Evolutionary conservation across 176 grass and related monocot species (phyloP).

Genomic region (Lolium multiflorum): DNA sequence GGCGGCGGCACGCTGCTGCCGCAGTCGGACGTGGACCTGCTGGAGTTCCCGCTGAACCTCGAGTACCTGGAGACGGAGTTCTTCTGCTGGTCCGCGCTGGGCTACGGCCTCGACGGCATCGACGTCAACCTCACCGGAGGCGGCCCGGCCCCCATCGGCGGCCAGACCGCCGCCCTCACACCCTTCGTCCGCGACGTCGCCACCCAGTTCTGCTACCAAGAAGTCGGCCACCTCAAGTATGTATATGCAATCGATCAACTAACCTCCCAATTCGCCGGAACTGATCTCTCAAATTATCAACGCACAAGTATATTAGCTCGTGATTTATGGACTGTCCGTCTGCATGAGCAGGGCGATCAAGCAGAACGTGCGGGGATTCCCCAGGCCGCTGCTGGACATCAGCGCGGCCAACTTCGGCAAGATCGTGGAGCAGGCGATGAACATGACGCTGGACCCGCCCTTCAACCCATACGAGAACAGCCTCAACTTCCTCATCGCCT

Average conservation of each 20-base stretch:
- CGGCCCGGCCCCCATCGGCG: conserved; percentile 69
- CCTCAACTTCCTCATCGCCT: conserved; percentile 85
- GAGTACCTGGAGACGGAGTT: conserved; percentile 89
- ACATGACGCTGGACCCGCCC: conserved; percentile 67
- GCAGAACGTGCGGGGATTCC: conserved; percentile 69
- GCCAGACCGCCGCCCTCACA: conserved; percentile 57
- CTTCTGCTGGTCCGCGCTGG: conserved; percentile 81
- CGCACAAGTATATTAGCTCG: neutral
- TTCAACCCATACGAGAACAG: conserved; percentile 89
- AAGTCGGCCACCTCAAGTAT: conserved; percentile 89
- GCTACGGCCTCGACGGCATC: conserved; percentile 66
- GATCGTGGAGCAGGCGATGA: conserved; percentile 70
- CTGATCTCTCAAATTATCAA: neutral
- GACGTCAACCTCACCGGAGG: conserved; percentile 64
- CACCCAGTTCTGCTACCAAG: conserved; percentile 87
- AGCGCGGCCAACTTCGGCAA: conserved; percentile 71
- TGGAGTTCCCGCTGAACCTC: conserved; percentile 88
- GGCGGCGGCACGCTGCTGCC: conserved; percentile 40
- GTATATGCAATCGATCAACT: neutral
- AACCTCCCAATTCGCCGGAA: neutral
- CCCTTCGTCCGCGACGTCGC: conserved; percentile 62
- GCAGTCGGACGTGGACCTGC: conserved; percentile 70
- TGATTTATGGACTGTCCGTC: neutral
- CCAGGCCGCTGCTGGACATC: conserved; percentile 77
- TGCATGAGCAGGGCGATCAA: conserved; percentile 71